Conservation (phyloP, 1,284 basidiomycete genomes). For the Moesziomyces aphidis region DNA sequence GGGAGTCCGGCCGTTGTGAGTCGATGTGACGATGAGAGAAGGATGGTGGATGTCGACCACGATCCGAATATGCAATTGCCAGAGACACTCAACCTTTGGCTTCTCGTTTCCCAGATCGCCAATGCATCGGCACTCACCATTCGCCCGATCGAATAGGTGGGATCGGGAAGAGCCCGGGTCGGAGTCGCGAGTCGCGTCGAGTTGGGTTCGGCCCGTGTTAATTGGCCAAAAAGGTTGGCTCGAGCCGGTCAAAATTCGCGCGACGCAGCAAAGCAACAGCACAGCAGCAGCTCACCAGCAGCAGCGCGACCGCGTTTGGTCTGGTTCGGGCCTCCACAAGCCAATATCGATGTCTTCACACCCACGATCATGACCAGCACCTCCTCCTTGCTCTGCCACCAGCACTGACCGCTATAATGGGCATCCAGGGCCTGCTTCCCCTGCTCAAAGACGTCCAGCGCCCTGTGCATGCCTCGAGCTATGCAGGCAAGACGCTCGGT, state of each 20-base stretch:
- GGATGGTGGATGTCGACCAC: conserved; percentile 1
- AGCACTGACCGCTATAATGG: conserved; percentile 67
- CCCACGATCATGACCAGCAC: too few relatives aligned
- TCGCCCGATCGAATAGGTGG: background rate
- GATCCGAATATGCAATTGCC: background rate
- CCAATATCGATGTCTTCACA: background rate
- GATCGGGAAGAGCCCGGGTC: background rate
- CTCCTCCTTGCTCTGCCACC: background rate
- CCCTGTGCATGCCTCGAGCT: conserved; percentile 49
- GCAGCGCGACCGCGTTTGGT: background rate
- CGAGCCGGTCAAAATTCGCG: background rate
- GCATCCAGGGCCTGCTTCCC: conserved; percentile 91
- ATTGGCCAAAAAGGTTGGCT: conserved; percentile 2
- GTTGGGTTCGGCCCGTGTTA: conserved; percentile 11
- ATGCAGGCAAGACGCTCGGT: conserved; percentile 71
- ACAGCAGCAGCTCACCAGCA: too few relatives aligned
- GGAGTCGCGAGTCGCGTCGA: conserved; percentile 28
- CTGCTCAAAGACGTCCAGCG: conserved; percentile 83
- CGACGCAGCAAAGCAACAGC: background rate
- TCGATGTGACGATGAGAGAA: background rate
- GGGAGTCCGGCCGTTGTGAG: conserved; percentile 39
- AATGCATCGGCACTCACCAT: background rate
- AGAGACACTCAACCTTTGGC: background rate
- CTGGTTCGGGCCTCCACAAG: background rate
- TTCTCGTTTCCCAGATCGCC: conserved; percentile 1